Percentiles rank a stretch among this genome's conserved stretches.
These are phyloP conservation scores for Penicillium angulare DNA, from an alignment of 495 filamentous ascomycete species.

Conservation along the genomic window DNA sequence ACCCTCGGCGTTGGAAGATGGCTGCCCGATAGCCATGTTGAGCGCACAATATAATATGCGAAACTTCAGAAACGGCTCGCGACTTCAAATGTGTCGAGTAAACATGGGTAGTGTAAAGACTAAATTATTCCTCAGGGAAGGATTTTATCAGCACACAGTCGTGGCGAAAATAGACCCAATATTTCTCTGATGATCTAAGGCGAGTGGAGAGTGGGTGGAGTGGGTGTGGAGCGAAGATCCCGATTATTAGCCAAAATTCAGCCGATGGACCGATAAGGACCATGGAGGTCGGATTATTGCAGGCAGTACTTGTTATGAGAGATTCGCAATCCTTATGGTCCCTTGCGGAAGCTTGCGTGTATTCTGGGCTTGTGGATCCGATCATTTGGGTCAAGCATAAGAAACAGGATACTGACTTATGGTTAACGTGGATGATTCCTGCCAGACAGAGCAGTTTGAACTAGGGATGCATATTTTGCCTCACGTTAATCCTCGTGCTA, in stretches of 20 bases:
- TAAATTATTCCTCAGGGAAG: neutral
- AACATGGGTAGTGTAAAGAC: neutral
- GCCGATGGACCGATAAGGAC: neutral
- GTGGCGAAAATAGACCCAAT: slow-evolving; percentile 19
- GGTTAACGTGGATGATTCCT: neutral
- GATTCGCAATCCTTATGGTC: neutral
- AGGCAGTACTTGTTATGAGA: too few species aligned
- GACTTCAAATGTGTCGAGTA: neutral
- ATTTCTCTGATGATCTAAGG: slow-evolving; percentile 14
- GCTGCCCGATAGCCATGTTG: slow-evolving; percentile 16
- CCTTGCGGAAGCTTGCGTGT: slow-evolving; percentile 17
- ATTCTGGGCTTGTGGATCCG: neutral
- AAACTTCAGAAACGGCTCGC: neutral
- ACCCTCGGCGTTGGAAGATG: slow-evolving; percentile 6
- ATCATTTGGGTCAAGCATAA: neutral
- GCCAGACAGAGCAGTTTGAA: neutral
- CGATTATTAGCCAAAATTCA: slow-evolving; percentile 5
- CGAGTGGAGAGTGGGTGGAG: slow-evolving; percentile 9
- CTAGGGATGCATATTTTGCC: slow-evolving; percentile 11
- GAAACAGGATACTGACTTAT: neutral
- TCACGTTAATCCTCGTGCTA: neutral
- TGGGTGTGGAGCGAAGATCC: slow-evolving; percentile 9
- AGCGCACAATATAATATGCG: neutral
- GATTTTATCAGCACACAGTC: slow-evolving; percentile 12
- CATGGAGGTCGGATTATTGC: too few species aligned